phyloP scores from a whole-genome alignment of 148 eudicot genomes.

The Vaccinium corymbosum region DNA sequence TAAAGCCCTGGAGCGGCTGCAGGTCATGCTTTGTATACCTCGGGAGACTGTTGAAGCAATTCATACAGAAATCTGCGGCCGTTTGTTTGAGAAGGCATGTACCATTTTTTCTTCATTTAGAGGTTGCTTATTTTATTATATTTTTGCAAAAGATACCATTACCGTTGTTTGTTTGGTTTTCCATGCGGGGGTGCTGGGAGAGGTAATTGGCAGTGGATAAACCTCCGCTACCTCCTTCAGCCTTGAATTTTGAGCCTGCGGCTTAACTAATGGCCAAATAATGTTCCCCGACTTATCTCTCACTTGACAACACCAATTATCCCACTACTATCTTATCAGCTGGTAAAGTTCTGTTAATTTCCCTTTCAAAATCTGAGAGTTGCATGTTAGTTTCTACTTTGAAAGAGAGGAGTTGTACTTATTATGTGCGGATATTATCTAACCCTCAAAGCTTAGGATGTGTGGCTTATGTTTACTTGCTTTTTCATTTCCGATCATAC shows the following conservation, averaged over 20 bases:
- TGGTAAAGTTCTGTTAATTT: slow-evolving; percentile 4
- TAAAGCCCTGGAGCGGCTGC: slow-evolving; percentile 60
- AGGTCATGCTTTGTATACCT: slow-evolving; percentile 84
- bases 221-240: not conserved
- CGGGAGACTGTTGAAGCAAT: slow-evolving; percentile 79
- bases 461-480: not conserved
- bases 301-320: not conserved
- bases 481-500: not conserved
- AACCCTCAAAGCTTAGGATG: not conserved
- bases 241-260: not conserved
- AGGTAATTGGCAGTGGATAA: slow-evolving; percentile 4
- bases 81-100: slow-evolving; percentile 81
- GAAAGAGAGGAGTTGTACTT: not conserved
- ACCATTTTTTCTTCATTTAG: not conserved
- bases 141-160: not conserved
- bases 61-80: slow-evolving; percentile 86
- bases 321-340: not conserved
- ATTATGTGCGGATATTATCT: not conserved
- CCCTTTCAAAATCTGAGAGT: not conserved
- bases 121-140: not conserved
- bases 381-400: no score
- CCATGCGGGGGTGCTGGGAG: not conserved
- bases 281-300: not conserved
- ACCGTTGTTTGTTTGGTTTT: not conserved
- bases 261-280: not conserved